These are phyloP conservation scores for Porpolomopsis calyptriformis DNA, from an alignment of 768 basidiomycete genomes.

Conservation along the genomic window DNA sequence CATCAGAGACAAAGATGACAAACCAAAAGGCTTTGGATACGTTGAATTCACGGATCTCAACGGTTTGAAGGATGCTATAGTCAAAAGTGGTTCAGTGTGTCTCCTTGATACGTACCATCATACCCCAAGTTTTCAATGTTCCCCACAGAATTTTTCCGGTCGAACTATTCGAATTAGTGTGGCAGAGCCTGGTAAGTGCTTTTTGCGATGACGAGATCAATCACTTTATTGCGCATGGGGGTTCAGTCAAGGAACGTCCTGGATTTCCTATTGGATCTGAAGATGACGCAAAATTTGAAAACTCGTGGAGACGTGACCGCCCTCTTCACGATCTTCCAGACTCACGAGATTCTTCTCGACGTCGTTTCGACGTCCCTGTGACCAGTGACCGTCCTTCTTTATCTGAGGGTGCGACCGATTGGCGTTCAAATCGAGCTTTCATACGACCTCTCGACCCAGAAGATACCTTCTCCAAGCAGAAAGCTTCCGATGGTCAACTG, in stretches of 20 bases:
- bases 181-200: constrained; percentile 82
- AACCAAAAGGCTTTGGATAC: constrained; percentile 97
- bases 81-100: constrained; percentile 60
- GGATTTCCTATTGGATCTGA: constrained; percentile 46
- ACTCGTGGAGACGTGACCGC: constrained; percentile 78
- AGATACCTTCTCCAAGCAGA: constrained; percentile 39
- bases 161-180: constrained; percentile 84
- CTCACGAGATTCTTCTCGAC: constrained; percentile 54
- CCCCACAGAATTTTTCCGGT: constrained; percentile 53
- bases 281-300: constrained; percentile 75
- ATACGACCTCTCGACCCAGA: constrained; percentile 37
- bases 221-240: constrained; percentile 9
- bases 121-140: constrained; percentile 7
- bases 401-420: constrained; percentile 57
- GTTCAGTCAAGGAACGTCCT: constrained; percentile 63
- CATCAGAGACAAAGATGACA: constrained; percentile 85
- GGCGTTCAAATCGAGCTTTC: constrained; percentile 53
- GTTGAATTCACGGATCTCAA: constrained; percentile 88
- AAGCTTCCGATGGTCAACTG: constrained; percentile 40
- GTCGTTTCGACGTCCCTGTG: constrained; percentile 52
- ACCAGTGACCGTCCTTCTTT: constrained; percentile 32
- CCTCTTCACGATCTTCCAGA: constrained; percentile 64
- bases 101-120: neutral
- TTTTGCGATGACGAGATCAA: constrained; percentile 3
- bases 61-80: constrained; percentile 73